Evolutionary conservation across 768 basidiomycete species (phyloP).

Genomic region (Crepidotus variabilis): DNA sequence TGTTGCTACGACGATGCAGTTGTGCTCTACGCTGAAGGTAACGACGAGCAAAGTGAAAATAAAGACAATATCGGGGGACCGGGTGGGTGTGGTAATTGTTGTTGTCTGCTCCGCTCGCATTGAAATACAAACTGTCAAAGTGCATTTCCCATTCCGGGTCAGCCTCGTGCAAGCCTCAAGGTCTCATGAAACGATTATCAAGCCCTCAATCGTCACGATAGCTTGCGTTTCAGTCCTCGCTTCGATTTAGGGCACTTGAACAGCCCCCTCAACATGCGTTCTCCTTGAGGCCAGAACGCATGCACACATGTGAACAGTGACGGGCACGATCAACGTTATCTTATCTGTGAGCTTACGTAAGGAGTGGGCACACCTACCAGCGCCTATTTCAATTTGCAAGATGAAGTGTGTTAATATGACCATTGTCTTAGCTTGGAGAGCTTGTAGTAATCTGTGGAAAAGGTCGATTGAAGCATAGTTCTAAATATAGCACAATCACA

Average conservation of each 20-base stretch:
- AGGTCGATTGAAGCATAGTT: too few species aligned
- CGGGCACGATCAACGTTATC: not conserved
- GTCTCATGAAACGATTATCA: conserved; percentile 5
- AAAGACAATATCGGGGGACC: conserved; percentile 2
- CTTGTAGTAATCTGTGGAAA: too few species aligned
- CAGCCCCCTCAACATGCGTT: not conserved
- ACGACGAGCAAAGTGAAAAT: conserved; percentile 1
- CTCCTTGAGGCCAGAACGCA: not conserved
- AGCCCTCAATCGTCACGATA: not conserved
- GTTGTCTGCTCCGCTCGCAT: conserved; percentile 1
- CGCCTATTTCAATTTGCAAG: too few species aligned
- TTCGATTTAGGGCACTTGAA: not conserved
- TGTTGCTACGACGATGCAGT: conserved; percentile 9
- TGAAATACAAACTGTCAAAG: not conserved
- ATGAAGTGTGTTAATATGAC: too few species aligned
- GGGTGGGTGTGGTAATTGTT: conserved; percentile 1
- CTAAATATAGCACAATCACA: too few species aligned
- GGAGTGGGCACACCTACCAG: too few species aligned
- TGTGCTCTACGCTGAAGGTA: conserved; percentile 1
- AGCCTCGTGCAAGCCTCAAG: conserved; percentile 15
- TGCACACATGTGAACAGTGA: not conserved
- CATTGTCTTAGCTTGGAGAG: too few species aligned
- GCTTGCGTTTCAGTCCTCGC: not conserved
- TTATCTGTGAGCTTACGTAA: too few species aligned
- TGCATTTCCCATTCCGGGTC: not conserved